Conservation (phyloP, 129 eudicot species). For the Helichrysum umbraculigerum region DNA sequence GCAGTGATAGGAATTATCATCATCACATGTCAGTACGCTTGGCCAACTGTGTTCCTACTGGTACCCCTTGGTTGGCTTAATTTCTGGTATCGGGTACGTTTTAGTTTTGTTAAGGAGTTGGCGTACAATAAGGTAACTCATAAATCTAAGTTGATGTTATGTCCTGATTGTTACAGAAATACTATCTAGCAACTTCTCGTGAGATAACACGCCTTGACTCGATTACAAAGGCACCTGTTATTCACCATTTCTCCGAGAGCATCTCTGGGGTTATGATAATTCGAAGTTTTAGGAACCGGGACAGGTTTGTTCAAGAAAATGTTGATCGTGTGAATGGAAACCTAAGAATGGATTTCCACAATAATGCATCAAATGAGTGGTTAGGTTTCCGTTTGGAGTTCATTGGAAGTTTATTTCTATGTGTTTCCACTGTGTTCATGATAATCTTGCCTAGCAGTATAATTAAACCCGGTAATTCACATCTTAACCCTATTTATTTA, state of each 20-base stretch:
- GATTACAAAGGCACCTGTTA: constrained; percentile 85
- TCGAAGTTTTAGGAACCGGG: constrained; percentile 72
- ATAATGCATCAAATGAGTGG: constrained; percentile 79
- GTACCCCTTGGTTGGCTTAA: constrained; percentile 84
- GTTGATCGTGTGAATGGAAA: constrained; percentile 58
- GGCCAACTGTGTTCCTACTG: constrained; percentile 76
- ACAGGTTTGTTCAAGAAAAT: constrained; percentile 56
- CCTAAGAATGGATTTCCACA: constrained; percentile 75
- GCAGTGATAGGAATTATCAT: constrained; percentile 61
- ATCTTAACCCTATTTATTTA: background rate
- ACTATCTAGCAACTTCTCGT: constrained; percentile 74
- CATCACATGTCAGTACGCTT: constrained; percentile 81
- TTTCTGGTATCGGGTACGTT: constrained; percentile 79
- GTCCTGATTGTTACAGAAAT: constrained; percentile 44
- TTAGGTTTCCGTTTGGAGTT: constrained; percentile 79
- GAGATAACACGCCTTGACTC: constrained; percentile 84
- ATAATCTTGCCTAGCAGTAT: constrained; percentile 77
- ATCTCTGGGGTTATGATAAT: constrained; percentile 84
- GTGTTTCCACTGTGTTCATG: constrained; percentile 71
- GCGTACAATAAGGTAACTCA: background rate
- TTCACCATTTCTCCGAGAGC: constrained; percentile 87
- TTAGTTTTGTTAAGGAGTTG: constrained; percentile 1
- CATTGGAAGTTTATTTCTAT: constrained; percentile 72
- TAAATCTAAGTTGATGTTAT: background rate
- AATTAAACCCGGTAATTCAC: constrained; percentile 68